phyloP scores from a whole-genome alignment of 192 early-diverging fungal genomes.

The Coemansia umbellata region DNA sequence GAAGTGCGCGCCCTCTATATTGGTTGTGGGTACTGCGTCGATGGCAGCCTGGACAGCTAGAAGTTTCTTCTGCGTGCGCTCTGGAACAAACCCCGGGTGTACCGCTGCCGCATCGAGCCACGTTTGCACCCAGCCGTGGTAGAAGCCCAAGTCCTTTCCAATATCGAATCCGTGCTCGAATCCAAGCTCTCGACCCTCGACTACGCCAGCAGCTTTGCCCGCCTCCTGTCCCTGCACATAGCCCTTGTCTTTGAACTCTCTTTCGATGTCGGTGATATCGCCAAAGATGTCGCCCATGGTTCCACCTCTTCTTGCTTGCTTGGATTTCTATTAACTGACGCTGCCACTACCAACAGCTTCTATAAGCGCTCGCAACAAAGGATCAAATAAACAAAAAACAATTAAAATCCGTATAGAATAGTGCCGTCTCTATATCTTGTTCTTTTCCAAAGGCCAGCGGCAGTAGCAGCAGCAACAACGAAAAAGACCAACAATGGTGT shows the following conservation, averaged over 20 bases:
- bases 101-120: constrained; percentile 22
- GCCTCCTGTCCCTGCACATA: constrained; percentile 26
- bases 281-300: constrained; percentile 13
- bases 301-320: not conserved
- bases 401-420: too few relatives aligned
- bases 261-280: constrained; percentile 16
- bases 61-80: constrained; percentile 32
- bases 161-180: constrained; percentile 36
- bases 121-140: constrained; percentile 43
- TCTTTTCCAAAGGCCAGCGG: too few relatives aligned
- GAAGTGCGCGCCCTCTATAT: constrained; percentile 38
- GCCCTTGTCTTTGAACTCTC: constrained; percentile 34
- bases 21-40: constrained; percentile 16
- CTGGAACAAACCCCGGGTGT: constrained; percentile 25
- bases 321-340: too few relatives aligned
- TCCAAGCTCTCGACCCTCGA: constrained; percentile 47
- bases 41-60: constrained; percentile 15
- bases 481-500: too few relatives aligned
- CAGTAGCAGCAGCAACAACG: too few relatives aligned
- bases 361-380: too few relatives aligned
- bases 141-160: constrained; percentile 46
- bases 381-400: too few relatives aligned
- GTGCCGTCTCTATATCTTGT: too few relatives aligned
- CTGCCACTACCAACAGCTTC: too few relatives aligned
- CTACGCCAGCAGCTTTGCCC: constrained; percentile 17